phyloP scores from a whole-genome alignment of 768 basidiomycete species.

The Porphyrellus cyaneotinctus region DNA sequence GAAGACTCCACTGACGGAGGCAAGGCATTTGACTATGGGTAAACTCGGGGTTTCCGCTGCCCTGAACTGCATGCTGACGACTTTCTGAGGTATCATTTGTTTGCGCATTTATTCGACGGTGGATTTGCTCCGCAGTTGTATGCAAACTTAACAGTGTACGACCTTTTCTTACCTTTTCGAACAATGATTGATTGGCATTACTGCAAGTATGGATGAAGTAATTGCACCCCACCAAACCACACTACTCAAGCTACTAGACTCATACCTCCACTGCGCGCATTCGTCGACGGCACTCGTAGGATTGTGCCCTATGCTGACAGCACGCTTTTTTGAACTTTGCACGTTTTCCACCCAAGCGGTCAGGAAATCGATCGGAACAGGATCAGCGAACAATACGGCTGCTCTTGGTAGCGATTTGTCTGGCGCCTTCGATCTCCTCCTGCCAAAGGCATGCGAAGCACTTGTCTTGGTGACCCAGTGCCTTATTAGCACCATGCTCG shows the following conservation, averaged over 20 bases:
- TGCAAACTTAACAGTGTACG: constrained; percentile 57
- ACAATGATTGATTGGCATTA: constrained; percentile 11
- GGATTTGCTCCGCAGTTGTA: constrained; percentile 60
- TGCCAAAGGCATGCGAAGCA: constrained; percentile 79
- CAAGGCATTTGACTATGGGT: constrained; percentile 78
- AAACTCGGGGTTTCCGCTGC: constrained; percentile 11
- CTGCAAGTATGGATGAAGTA: constrained; percentile 57
- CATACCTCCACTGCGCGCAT: constrained; percentile 63
- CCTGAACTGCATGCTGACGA: constrained; percentile 9
- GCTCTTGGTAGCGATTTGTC: constrained; percentile 3
- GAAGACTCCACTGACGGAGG: constrained; percentile 61
- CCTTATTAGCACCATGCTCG: constrained; percentile 57
- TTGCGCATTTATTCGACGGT: constrained; percentile 58
- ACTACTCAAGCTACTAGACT: constrained; percentile 84
- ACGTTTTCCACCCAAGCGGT: constrained; percentile 55
- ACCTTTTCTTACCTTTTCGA: constrained; percentile 1
- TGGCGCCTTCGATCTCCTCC: constrained; percentile 56
- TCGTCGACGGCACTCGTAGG: constrained; percentile 36
- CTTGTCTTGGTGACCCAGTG: constrained; percentile 77
- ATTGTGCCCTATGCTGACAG: constrained; percentile 57
- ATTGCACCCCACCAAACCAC: constrained; percentile 83
- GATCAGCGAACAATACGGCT: constrained; percentile 8
- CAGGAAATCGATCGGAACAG: constrained; percentile 39
- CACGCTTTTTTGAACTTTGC: constrained; percentile 57
- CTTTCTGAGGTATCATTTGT: constrained; percentile 55